These are phyloP conservation scores for Leishmania amazonensis DNA, from an alignment of 208 protist species.

Conservation along the genomic window DNA sequence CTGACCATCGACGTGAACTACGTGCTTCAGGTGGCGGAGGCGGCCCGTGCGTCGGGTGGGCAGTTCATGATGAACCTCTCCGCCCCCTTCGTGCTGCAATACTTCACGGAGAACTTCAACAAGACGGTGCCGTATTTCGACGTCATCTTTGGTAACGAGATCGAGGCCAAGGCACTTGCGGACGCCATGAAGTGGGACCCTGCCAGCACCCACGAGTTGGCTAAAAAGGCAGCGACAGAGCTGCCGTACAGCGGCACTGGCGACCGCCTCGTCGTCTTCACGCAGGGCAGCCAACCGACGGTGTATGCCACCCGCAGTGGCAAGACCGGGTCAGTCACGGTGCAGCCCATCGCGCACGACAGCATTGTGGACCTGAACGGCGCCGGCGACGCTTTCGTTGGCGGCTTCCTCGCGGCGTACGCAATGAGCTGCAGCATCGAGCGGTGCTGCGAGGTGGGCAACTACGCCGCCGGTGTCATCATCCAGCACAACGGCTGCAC, in stretches of 20 bases:
- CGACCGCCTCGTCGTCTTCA: conserved; percentile 94
- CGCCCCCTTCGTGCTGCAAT: conserved; percentile 96
- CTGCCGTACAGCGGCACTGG: conserved; percentile 88
- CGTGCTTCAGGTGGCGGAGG: conserved; percentile 91
- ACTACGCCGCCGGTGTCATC: conserved; percentile 90
- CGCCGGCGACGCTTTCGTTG: conserved; percentile 98
- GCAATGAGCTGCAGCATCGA: conserved; percentile 57
- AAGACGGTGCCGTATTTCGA: conserved; percentile 93
- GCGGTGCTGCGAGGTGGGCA: conserved; percentile 89
- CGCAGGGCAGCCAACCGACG: conserved; percentile 91
- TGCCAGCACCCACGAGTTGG: conserved; percentile 83
- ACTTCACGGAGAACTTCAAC: conserved; percentile 93
- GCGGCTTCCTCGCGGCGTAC: conserved; percentile 95
- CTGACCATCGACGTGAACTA: conserved; percentile 93
- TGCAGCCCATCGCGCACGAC: conserved; percentile 71
- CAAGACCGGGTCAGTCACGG: conserved; percentile 44
- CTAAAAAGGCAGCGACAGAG: conserved; percentile 55
- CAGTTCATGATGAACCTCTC: conserved; percentile 96
- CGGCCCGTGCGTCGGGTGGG: conserved; percentile 86
- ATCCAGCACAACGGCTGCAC: conserved; percentile 95
- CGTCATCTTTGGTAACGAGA: conserved; percentile 97
- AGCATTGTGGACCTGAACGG: conserved; percentile 98
- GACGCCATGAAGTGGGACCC: conserved; percentile 76
- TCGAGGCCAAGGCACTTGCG: conserved; percentile 91
- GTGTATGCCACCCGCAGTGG: conserved; percentile 73